A percentile compares a stretch with the other conserved stretches of the same genome.
Evolutionary conservation across 2,329 filamentous ascomycete species (phyloP).

Genomic region (Colletotrichum phormii): DNA sequence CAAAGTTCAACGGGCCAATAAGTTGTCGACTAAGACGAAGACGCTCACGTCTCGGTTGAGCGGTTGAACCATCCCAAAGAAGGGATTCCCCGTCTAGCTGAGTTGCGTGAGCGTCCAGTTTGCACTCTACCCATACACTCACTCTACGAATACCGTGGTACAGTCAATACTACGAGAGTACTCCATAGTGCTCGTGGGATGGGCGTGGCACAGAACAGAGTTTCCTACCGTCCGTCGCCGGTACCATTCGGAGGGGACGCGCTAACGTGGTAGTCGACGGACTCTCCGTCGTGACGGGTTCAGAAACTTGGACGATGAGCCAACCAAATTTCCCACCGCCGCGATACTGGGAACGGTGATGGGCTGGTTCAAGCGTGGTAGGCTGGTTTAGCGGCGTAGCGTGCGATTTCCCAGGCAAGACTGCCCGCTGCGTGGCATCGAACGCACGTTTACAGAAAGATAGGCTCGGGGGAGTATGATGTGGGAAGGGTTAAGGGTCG

Average conservation of each 20-base stretch:
- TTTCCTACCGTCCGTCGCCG: background rate
- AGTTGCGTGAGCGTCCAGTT: too few species aligned
- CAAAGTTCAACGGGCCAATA: constrained; percentile 7
- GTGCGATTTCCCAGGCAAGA: background rate
- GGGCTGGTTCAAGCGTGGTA: background rate
- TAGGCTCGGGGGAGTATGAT: background rate
- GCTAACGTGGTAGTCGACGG: constrained; percentile 24
- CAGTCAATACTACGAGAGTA: background rate
- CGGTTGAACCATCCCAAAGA: constrained; percentile 6
- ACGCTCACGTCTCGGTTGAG: background rate
- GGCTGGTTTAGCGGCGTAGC: background rate
- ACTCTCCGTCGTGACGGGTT: constrained; percentile 19
- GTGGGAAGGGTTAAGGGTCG: background rate
- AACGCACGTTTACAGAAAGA: background rate
- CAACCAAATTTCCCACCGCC: constrained; percentile 14
- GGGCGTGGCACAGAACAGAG: background rate
- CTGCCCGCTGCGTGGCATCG: background rate
- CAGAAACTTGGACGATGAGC: background rate
- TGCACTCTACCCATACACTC: too few species aligned
- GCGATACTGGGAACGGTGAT: constrained; percentile 11
- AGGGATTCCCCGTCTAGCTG: constrained; percentile 14
- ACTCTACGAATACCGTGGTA: too few species aligned
- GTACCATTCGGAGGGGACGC: constrained; percentile 25
- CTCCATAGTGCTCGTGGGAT: background rate
- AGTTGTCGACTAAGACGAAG: background rate